These are phyloP conservation scores for Naganishia liquefaciens DNA, from an alignment of 1,284 basidiomycete species.

Conservation along the genomic window DNA sequence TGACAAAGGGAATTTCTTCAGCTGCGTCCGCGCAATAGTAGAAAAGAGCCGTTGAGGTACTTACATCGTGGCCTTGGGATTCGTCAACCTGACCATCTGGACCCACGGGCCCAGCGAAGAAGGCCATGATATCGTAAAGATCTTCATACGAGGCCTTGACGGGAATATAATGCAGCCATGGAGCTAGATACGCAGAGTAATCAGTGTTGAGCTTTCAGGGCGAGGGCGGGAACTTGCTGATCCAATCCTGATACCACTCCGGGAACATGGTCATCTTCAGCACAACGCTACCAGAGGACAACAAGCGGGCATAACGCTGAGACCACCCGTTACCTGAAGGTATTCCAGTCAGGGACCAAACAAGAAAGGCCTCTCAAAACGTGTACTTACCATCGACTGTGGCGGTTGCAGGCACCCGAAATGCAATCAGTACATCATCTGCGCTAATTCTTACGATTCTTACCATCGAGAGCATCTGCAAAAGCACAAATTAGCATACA, in stretches of 20 bases:
- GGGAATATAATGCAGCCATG: slow-evolving; percentile 56
- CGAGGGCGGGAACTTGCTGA: slow-evolving; percentile 37
- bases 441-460: background rate
- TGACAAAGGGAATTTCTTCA: background rate
- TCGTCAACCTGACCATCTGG: slow-evolving; percentile 47
- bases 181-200: slow-evolving; percentile 32
- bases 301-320: slow-evolving; percentile 60
- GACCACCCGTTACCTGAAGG: slow-evolving; percentile 66
- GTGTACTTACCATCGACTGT: slow-evolving; percentile 27
- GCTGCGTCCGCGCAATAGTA: background rate
- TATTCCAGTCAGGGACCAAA: slow-evolving; percentile 50
- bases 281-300: slow-evolving; percentile 53
- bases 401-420: background rate
- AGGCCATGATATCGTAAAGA: slow-evolving; percentile 56
- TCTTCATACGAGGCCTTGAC: slow-evolving; percentile 56
- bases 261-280: slow-evolving; percentile 55
- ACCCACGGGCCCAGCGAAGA: slow-evolving; percentile 54
- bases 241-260: slow-evolving; percentile 53
- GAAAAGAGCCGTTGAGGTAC: slow-evolving; percentile 27
- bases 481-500: background rate
- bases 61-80: slow-evolving; percentile 49
- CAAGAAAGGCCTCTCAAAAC: background rate
- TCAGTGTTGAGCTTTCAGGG: slow-evolving; percentile 25
- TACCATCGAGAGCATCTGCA: slow-evolving; percentile 34
- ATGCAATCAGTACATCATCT: background rate